Evolutionary conservation across 768 basidiomycete species (phyloP), one percentile per base, ranked within the genome.

Genomic region (Mycena venus): DNA sequence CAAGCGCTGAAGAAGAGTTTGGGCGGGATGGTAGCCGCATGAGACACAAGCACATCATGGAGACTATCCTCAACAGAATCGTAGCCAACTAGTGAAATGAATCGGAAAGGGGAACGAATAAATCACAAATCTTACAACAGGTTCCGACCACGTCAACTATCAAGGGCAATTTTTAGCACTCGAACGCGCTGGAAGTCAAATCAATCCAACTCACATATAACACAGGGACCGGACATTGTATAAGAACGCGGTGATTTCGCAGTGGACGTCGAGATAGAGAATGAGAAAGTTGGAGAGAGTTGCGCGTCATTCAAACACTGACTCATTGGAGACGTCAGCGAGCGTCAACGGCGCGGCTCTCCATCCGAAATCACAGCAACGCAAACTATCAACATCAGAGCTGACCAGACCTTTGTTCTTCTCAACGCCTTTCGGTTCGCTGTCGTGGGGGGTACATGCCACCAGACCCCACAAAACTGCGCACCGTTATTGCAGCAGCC

Each of bases 141-240:
- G 65, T 67, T 27, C 65, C 65, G 42, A 67, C 27, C 27, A 67
- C 65, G 44, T 67, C 65, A 21, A 67, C 65, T 67, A 12, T 11
- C 4, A 36, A 3, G 7, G 34, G 27, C 25, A n/a, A 61, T 31
- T 29, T n/a, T 27, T 7, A 29, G 29, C 29, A 9, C 47, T 17
- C 32, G 23, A 25, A 11, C 17, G 36, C n/a, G 9, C 23, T 4
- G 14, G 10, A 19, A 34, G 19, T 21, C 7, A n/a, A n/a, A n/a
- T n/a, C 21, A n/a, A n/a, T n/a, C n/a, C n/a, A n/a, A 59, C 67
- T 68, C 36, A 59, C 67, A 58, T 12, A 58, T 31, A 44, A 59
- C 56, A 44, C 67, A 59, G 47, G 56, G 67, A 3, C 56, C 31
- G 17, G 56, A 47, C 56, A 68, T 44, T 47, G n/a, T n/a, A 9